These are phyloP conservation scores for Hymenoscyphus albidus DNA, from an alignment of 2,329 filamentous ascomycete genomes.

Conservation along the genomic window DNA sequence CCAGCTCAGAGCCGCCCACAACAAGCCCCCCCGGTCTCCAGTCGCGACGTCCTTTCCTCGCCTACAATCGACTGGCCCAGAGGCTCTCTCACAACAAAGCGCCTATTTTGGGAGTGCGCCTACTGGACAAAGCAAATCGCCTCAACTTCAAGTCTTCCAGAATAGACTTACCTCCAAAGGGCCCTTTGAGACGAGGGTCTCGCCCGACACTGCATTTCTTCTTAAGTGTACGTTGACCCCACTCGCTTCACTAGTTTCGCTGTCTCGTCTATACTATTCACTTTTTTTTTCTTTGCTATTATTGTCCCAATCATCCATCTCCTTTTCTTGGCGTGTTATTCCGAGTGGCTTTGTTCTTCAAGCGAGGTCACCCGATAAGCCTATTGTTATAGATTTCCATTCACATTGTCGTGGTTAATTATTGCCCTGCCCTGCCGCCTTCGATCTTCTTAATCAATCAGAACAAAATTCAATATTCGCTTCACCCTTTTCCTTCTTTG, in stretches of 20 bases:
- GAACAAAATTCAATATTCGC: slow-evolving; percentile 7
- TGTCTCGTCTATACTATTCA: slow-evolving; percentile 16
- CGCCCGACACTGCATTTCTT: background rate
- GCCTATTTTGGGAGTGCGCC: slow-evolving; percentile 30
- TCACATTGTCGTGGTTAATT: slow-evolving; percentile 16
- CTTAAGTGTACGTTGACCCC: slow-evolving; percentile 27
- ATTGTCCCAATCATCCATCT: slow-evolving; percentile 20
- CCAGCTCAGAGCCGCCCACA: background rate
- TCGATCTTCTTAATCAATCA: slow-evolving; percentile 7
- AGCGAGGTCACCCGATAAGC: slow-evolving; percentile 2
- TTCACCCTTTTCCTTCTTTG: slow-evolving; percentile 4
- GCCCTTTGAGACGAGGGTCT: slow-evolving; percentile 9
- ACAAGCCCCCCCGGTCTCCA: background rate
- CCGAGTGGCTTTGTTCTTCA: slow-evolving; percentile 17
- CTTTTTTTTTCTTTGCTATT: slow-evolving; percentile 21
- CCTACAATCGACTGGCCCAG: slow-evolving; percentile 28
- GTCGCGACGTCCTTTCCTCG: slow-evolving; percentile 19
- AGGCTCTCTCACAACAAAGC: slow-evolving; percentile 25
- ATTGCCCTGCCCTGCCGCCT: slow-evolving; percentile 7
- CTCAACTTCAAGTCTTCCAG: slow-evolving; percentile 17
- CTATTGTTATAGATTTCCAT: slow-evolving; percentile 21
- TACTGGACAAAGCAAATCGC: slow-evolving; percentile 31
- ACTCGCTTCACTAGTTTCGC: slow-evolving; percentile 7
- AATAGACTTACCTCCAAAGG: slow-evolving; percentile 25
- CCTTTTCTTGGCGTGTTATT: background rate